A percentile compares a stretch with the other conserved stretches of the same genome.
Evolutionary conservation across 2,329 filamentous ascomycete genomes (phyloP).

Genomic region (Xylaria polymorpha): DNA sequence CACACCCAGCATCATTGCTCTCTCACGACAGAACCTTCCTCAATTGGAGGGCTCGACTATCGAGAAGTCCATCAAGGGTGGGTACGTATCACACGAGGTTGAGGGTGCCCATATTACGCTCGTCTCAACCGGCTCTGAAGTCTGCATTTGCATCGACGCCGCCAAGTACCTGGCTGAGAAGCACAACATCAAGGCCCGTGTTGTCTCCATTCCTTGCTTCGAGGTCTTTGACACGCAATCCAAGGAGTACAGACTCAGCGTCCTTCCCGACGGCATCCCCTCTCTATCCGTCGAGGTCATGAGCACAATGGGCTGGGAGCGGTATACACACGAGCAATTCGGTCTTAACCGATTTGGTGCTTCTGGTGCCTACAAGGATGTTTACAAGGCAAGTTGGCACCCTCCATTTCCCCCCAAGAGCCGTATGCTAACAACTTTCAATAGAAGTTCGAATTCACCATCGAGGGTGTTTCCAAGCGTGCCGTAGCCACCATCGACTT

Average conservation of each 20-base stretch:
- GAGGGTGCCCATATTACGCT: conserved; percentile 88
- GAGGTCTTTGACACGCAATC: conserved; percentile 94
- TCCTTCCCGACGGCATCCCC: conserved; percentile 94
- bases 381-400: conserved; percentile 79
- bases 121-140: conserved; percentile 95
- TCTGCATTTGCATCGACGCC: conserved; percentile 91
- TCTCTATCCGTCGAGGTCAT: conserved; percentile 95
- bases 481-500: conserved; percentile 92
- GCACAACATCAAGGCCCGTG: conserved; percentile 85
- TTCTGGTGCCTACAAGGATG: conserved; percentile 95
- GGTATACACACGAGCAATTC: conserved; percentile 99
- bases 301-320: conserved; percentile 98
- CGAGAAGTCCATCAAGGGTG: conserved; percentile 91
- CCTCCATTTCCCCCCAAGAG: conserved; percentile 29
- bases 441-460: conserved; percentile 99
- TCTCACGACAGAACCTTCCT: conserved; percentile 97
- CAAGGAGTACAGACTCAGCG: conserved; percentile 94
- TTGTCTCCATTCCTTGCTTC: conserved; percentile 96
- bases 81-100: conserved; percentile 88
- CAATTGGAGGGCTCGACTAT: conserved; percentile 95
- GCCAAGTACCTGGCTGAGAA: conserved; percentile 92
- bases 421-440: conserved; percentile 52
- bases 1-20: conserved; percentile 91
- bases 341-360: conserved; percentile 99
- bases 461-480: conserved; percentile 95